These are phyloP conservation scores for Rhizophagus clarus DNA, from an alignment of 192 early-diverging fungal genomes.

Conservation along the genomic window DNA sequence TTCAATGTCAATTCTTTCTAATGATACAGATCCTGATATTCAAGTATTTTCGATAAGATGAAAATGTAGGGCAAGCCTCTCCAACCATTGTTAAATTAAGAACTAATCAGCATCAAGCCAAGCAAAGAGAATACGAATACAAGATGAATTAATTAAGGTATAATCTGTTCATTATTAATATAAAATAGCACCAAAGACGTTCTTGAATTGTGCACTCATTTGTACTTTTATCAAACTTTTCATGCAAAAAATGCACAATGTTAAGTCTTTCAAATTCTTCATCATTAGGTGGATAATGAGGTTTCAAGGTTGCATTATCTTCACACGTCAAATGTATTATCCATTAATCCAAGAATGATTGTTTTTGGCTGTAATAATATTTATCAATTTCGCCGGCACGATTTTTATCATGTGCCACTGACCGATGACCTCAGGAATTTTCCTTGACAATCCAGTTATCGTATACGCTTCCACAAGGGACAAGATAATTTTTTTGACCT, in stretches of 20 bases:
- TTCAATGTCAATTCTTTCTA: constrained; percentile 16
- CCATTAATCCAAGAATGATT: constrained; percentile 36
- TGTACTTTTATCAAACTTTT: no score
- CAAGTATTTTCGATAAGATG: background rate
- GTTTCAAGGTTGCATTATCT: constrained; percentile 24
- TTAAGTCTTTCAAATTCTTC: background rate
- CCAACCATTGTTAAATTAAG: no score
- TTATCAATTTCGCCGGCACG: constrained; percentile 10
- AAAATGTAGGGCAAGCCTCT: no score
- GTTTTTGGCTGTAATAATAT: constrained; percentile 21
- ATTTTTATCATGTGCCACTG: no score
- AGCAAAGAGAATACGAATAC: no score
- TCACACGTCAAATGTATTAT: constrained; percentile 35
- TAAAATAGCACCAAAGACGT: no score
- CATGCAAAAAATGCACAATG: constrained; percentile 30
- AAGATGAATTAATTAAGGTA: no score
- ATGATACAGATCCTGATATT: background rate
- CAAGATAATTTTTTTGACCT: constrained; percentile 13
- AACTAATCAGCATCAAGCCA: no score
- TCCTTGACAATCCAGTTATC: constrained; percentile 33
- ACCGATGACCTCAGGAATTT: no score
- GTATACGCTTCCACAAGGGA: constrained; percentile 37
- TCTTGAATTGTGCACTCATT: no score
- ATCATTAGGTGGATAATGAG: constrained; percentile 19
- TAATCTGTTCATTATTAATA: no score